phyloP scores from a whole-genome alignment of 176 grass and related monocot genomes.

The Aegilops umbellulata region DNA sequence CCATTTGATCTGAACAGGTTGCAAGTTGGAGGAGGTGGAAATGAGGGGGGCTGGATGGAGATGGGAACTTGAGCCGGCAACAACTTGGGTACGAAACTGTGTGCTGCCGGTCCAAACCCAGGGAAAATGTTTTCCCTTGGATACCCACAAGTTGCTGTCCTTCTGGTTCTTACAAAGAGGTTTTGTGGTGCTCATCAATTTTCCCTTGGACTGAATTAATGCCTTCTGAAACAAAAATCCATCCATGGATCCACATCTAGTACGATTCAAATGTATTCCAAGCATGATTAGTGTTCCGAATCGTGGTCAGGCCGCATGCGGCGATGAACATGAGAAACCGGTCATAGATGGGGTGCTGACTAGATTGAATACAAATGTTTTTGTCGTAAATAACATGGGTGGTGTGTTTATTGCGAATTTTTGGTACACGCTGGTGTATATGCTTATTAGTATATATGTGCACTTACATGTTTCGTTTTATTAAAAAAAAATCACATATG shows the following conservation, averaged over 20 bases:
- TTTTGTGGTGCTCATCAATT: constrained; percentile 6
- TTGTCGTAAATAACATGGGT: background rate
- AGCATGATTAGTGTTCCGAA: too few relatives aligned
- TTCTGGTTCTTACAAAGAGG: background rate
- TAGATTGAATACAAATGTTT: background rate
- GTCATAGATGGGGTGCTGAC: constrained; percentile 20
- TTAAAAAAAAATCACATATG: too few relatives aligned
- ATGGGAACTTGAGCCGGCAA: constrained; percentile 14
- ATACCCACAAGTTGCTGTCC: background rate
- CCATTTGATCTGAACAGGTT: background rate
- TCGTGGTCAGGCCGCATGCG: background rate
- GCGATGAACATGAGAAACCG: background rate
- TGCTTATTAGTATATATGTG: too few relatives aligned
- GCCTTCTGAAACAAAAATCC: background rate
- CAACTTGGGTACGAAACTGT: background rate
- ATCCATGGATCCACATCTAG: background rate
- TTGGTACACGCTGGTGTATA: too few relatives aligned
- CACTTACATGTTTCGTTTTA: too few relatives aligned
- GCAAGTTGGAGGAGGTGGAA: background rate
- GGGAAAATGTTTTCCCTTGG: background rate
- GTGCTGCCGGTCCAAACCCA: constrained; percentile 5
- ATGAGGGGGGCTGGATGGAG: background rate
- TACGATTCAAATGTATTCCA: background rate
- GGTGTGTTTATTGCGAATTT: too few relatives aligned
- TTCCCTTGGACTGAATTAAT: background rate